These are phyloP conservation scores for Pisolithus sp. DNA, from an alignment of 768 basidiomycete genomes.

Conservation along the genomic window DNA sequence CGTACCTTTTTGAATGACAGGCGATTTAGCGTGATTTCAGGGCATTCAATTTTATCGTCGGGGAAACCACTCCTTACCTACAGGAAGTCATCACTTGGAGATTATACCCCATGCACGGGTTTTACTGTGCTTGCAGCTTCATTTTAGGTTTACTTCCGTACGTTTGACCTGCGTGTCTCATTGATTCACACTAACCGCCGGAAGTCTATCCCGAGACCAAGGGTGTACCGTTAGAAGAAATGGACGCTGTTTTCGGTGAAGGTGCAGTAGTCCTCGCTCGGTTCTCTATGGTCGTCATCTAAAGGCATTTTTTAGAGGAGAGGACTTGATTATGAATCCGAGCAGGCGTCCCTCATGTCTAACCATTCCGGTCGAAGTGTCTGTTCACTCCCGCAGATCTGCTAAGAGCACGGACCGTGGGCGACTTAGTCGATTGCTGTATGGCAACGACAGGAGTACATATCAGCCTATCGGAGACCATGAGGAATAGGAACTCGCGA, in stretches of 20 bases:
- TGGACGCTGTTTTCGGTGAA: slow-evolving; percentile 89
- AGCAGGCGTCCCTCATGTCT: slow-evolving; percentile 50
- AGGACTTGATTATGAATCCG: slow-evolving; percentile 60
- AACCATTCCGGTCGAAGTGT: slow-evolving; percentile 33
- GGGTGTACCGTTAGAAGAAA: slow-evolving; percentile 83
- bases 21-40: slow-evolving; percentile 20
- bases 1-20: neutral
- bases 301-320: slow-evolving; percentile 38
- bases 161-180: slow-evolving; percentile 22
- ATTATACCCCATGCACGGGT: slow-evolving; percentile 92
- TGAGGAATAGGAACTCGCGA: slow-evolving; percentile 54
- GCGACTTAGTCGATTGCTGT: slow-evolving; percentile 49
- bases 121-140: slow-evolving; percentile 85
- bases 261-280: slow-evolving; percentile 32
- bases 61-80: slow-evolving; percentile 78
- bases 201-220: slow-evolving; percentile 83
- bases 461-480: slow-evolving; percentile 44
- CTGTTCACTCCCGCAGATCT: slow-evolving; percentile 25
- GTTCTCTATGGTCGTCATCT: slow-evolving; percentile 9
- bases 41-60: slow-evolving; percentile 88
- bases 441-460: slow-evolving; percentile 33
- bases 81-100: slow-evolving; percentile 88
- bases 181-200: slow-evolving; percentile 6
- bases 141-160: slow-evolving; percentile 79
- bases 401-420: slow-evolving; percentile 23